Evolutionary conservation across 108 stramenopile species (phyloP), one percentile per base, ranked within the genome.

Genomic region (Asterionellopsis glacialis): DNA sequence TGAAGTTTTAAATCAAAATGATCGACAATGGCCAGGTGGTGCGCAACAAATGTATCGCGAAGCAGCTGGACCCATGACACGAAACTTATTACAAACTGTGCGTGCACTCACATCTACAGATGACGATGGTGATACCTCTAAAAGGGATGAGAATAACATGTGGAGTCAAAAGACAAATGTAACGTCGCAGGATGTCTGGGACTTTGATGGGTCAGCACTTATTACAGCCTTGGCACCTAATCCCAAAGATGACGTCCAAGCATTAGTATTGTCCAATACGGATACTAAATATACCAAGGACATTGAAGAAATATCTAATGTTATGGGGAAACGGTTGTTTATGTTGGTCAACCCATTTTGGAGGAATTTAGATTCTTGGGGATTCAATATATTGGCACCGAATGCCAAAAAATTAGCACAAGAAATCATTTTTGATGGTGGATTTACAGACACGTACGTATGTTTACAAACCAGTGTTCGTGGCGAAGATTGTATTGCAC

Each of bases 181-280:
- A 12, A 73, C 68, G n/a, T 56, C 78, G 11, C 68, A 88, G 58
- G 87, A 92, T 55, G 76, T 92, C 50, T 89, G 81, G 91, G 91
- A 92, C 61, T 92, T 92, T 75, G 91, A 92, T 64, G 91, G 91
- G 33, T 81, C 75, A 51, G 91, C 91, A 11, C n/a, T 83, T 11
- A 61, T 82, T 22, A 69, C 79, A 9, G 81, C 87, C 7, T 79
- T 74, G 51, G 70, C 81, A 16, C 64, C 73, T 10, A 77, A 79
- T 41, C 41, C 81, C 14, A 72, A 59, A 24, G 70, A 54, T 11
- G 84, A 87, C 55, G 75, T 88, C 0, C 82, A 83, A 52, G 91
- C 91, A 3, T 48, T 92, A 28, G 83, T 92, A 11, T 83, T 92
- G 49, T 76, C 91, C 23, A 92, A 92, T 56, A 89, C 91, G 11